These are phyloP conservation scores for Elasticomyces elasticus DNA, from an alignment of 495 filamentous ascomycete genomes.

Conservation along the genomic window DNA sequence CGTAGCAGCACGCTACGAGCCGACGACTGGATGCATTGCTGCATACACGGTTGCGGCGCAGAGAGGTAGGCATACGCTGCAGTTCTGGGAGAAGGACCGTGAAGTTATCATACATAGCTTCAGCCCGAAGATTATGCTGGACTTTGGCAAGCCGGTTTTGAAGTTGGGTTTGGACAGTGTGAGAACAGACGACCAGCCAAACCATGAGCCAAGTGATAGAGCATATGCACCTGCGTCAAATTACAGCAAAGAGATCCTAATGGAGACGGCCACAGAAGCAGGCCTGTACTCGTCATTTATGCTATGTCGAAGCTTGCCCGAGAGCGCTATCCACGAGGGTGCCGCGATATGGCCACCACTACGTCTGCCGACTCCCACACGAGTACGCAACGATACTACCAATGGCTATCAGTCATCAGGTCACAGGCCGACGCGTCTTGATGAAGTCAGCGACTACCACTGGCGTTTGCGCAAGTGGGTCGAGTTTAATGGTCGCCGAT, in stretches of 20 bases:
- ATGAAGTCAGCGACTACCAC: conserved; percentile 48
- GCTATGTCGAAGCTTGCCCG: conserved; percentile 37
- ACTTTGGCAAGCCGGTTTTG: conserved; percentile 60
- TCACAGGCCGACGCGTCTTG: conserved; percentile 35
- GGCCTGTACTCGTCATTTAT: conserved; percentile 39
- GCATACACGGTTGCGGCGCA: conserved; percentile 66
- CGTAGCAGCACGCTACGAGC: conserved; percentile 63
- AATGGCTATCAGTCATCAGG: conserved; percentile 32
- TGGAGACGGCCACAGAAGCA: conserved; percentile 42
- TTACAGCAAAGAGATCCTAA: conserved; percentile 36
- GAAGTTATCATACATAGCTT: conserved; percentile 69
- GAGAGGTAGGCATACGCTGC: conserved; percentile 39
- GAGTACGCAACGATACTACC: conserved; percentile 39
- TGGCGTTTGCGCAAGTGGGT: conserved; percentile 72
- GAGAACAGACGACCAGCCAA: conserved; percentile 7
- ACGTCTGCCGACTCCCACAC: conserved; percentile 51
- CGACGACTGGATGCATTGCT: conserved; percentile 63
- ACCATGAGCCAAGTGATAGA: conserved; percentile 12
- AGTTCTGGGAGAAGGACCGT: conserved; percentile 53
- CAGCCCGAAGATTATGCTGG: conserved; percentile 55
- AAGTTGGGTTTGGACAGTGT: conserved; percentile 37
- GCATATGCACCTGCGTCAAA: conserved; percentile 8
- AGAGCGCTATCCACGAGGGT: conserved; percentile 24
- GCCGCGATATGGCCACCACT: conserved; percentile 66
- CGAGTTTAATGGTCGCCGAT: conserved; percentile 34